phyloP scores from a whole-genome alignment of 1,284 basidiomycete genomes.

The Cryptococcus maquisensis region DNA sequence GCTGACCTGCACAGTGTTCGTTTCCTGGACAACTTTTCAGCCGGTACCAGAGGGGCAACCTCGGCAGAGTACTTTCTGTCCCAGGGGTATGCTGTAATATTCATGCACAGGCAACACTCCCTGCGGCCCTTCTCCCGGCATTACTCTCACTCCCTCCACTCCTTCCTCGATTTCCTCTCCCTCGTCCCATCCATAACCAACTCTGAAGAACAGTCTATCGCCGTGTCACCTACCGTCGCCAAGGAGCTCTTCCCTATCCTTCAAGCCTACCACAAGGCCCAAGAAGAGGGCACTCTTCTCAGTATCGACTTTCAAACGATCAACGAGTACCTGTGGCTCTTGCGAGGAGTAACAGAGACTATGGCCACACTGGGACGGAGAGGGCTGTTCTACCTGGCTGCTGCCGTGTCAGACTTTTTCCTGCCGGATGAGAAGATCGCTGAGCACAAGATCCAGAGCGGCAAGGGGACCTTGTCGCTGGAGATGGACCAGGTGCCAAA shows the following conservation, averaged over 20 bases:
- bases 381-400: constrained; percentile 93
- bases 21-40: constrained; percentile 98
- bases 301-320: constrained; percentile 90
- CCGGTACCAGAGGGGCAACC: constrained; percentile 94
- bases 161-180: constrained; percentile 92
- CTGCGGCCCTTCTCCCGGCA: constrained; percentile 94
- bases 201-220: constrained; percentile 50
- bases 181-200: constrained; percentile 52
- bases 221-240: constrained; percentile 60
- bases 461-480: constrained; percentile 83
- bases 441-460: constrained; percentile 97
- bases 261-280: constrained; percentile 74
- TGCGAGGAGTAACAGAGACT: constrained; percentile 67
- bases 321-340: constrained; percentile 91
- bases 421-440: constrained; percentile 84
- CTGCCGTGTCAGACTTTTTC: constrained; percentile 97
- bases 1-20: constrained; percentile 65
- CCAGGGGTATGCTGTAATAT: constrained; percentile 93
- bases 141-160: constrained; percentile 96
- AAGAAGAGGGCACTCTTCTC: constrained; percentile 67
- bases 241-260: constrained; percentile 67
- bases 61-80: constrained; percentile 95
- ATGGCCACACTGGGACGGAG: constrained; percentile 61
- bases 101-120: constrained; percentile 96
- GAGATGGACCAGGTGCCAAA: constrained; percentile 99